Evolutionary conservation across 83 land plant species (phyloP), one percentile per base, ranked within the genome.

Genomic region (Picea mariana): DNA sequence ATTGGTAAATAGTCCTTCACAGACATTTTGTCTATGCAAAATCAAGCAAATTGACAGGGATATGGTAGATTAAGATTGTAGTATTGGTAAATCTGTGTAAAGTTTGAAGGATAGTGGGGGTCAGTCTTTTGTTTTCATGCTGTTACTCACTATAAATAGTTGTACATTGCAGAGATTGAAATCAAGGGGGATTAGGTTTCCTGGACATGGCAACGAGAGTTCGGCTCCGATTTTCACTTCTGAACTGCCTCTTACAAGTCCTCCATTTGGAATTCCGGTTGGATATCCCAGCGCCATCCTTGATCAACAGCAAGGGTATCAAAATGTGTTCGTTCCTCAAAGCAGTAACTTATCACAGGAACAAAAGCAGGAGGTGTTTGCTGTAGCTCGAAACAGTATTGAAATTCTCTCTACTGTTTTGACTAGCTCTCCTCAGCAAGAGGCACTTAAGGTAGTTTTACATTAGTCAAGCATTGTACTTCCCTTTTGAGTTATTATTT

Each of bases 381-480:
- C 91, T 86, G 97, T 96, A 68, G 98, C 99, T 63, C 88, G 91
- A 44, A 97, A 95, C 85, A 92, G 96, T 59, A 83, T 92, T 79
- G 99, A 95, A 61, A 93, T 97, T 86, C 95, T 97, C 13, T 79
- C 92, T 13, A 97, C 97, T 38, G 95, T 97, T 21, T 81, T 97
- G 82, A 89, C 95, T 6, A 94, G 98, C 15, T 97, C 98, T n/a
- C 96, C 98, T 17, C 92, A 95, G 62, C 98, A 95, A 86, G 99
- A 97, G 77, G 98, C 84, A 85, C 72, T 93, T 42, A 38, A 97
- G 96, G 99, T 97, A 83, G 26, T 23, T 38, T 47, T 60, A 27
- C 40, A 58, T 18, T 73, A 47, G 23, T 12, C 49, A 55, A 47
- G 49, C 40, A 3, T 11, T n/a, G 23, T 42, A 42, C 17, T 21